Conservation (phyloP, 495 filamentous ascomycete genomes). For the Penicillium simplicissimum region DNA sequence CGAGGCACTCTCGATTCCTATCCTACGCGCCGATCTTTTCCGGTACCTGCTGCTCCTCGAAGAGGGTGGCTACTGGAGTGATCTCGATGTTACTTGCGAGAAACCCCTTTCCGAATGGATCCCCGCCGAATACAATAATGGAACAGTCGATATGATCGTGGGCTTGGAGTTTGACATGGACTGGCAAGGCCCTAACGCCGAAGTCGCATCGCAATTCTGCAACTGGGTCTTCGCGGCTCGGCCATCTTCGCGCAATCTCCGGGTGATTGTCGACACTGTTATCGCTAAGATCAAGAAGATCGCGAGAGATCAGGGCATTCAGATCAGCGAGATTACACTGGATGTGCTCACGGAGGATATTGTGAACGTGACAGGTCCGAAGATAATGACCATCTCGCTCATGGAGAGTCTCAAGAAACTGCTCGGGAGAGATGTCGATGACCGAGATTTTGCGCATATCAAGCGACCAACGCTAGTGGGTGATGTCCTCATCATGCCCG, state of each 20-base stretch:
- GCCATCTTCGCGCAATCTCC: constrained; percentile 34
- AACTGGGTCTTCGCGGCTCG: constrained; percentile 43
- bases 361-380: constrained; percentile 43
- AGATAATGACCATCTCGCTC: constrained; percentile 40
- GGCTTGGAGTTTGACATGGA: constrained; percentile 45
- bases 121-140: constrained; percentile 45
- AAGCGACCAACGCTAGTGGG: constrained; percentile 38
- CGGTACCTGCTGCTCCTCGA: constrained; percentile 59
- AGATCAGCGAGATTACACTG: constrained; percentile 28
- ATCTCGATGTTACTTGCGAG: constrained; percentile 59
- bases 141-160: constrained; percentile 39
- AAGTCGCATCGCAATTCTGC: constrained; percentile 41
- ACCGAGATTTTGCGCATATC: constrained; percentile 29
- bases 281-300: constrained; percentile 33
- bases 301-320: constrained; percentile 23
- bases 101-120: constrained; percentile 52
- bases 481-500: constrained; percentile 44
- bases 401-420: constrained; percentile 30
- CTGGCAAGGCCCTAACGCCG: constrained; percentile 31
- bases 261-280: constrained; percentile 35
- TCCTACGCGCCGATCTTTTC: constrained; percentile 57
- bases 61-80: constrained; percentile 59
- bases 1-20: constrained; percentile 42
- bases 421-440: constrained; percentile 24
- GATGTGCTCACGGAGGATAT: constrained; percentile 30